Conservation (phyloP, 2,329 filamentous ascomycete genomes). For the Arthrobotrys entomopaga region DNA sequence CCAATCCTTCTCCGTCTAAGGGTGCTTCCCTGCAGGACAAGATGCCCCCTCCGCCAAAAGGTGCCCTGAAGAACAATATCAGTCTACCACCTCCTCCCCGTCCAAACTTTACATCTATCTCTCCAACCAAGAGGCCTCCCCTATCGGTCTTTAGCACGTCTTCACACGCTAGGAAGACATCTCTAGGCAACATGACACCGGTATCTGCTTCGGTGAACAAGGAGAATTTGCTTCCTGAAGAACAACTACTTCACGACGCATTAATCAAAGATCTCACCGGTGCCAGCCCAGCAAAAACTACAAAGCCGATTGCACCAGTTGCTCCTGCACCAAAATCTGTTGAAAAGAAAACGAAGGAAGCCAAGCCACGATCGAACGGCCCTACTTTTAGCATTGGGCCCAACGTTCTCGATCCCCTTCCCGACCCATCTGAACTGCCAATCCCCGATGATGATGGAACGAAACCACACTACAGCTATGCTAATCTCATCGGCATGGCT, state of each 20-base stretch:
- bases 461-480: constrained; percentile 93
- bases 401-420: constrained; percentile 66
- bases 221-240: constrained; percentile 52
- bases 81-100: constrained; percentile 45
- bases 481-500: constrained; percentile 94
- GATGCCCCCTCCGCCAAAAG: constrained; percentile 52
- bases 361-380: constrained; percentile 30
- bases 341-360: constrained; percentile 50
- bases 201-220: constrained; percentile 52
- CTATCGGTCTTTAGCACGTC: constrained; percentile 51
- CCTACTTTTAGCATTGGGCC: constrained; percentile 48
- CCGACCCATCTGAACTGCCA: constrained; percentile 82
- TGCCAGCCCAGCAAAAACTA: constrained; percentile 35
- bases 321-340: constrained; percentile 29
- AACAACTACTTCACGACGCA: constrained; percentile 51
- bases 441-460: constrained; percentile 82
- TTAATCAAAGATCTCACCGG: constrained; percentile 53
- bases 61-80: constrained; percentile 47
- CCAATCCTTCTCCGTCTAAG: constrained; percentile 52
- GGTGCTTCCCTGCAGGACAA: constrained; percentile 49
- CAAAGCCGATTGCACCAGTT: constrained; percentile 29
- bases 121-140: constrained; percentile 49
- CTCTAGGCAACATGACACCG: constrained; percentile 40
- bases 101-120: constrained; percentile 49
- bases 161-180: constrained; percentile 46